phyloP scores from a whole-genome alignment of 306 rosid genomes.

The Canavalia gladiata region DNA sequence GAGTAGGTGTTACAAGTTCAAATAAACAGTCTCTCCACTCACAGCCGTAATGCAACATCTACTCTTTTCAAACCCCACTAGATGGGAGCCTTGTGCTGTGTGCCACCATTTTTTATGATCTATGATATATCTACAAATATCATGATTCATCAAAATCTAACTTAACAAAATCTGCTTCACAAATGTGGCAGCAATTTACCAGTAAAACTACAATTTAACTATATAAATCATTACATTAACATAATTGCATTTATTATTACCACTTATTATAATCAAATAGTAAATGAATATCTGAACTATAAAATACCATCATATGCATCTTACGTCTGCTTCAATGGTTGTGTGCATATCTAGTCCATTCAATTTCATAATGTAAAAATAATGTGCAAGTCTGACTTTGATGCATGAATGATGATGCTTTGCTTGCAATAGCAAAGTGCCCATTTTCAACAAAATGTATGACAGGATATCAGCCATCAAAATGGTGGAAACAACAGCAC shows the following conservation, averaged over 20 bases:
- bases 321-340: constrained; percentile 30
- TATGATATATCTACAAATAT: constrained; percentile 10
- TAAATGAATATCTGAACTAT: constrained; percentile 25
- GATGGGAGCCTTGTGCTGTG: neutral
- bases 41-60: neutral
- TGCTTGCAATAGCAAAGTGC: neutral
- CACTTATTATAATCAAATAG: constrained; percentile 25
- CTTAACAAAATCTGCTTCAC: neutral
- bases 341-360: neutral
- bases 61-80: neutral
- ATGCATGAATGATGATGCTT: constrained; percentile 13
- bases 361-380: neutral
- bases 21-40: constrained; percentile 10
- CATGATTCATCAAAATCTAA: constrained; percentile 4
- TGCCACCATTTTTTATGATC: neutral
- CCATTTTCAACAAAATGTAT: constrained; percentile 26
- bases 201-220: neutral
- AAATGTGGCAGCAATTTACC: constrained; percentile 10
- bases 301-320: constrained; percentile 31
- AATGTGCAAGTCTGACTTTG: neutral
- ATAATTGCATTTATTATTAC: constrained; percentile 18
- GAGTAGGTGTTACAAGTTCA: neutral
- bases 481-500: constrained; percentile 21
- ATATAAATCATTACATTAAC: constrained; percentile 28
- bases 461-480: neutral